phyloP scores from a whole-genome alignment of 768 basidiomycete genomes.

The Rhizopogon vesiculosus region DNA sequence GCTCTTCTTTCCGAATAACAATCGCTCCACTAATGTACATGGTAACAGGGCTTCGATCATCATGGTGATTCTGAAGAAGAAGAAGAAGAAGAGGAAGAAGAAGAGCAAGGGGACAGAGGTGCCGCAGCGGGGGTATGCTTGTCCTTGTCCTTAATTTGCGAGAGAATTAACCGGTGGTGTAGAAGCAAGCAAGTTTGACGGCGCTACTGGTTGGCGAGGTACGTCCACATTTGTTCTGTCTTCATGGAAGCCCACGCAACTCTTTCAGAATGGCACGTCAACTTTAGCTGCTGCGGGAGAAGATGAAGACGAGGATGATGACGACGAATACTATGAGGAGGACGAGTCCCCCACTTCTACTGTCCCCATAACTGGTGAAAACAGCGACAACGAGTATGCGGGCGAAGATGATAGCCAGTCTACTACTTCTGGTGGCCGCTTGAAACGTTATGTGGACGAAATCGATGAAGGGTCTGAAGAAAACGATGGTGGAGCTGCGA shows the following conservation, averaged over 20 bases:
- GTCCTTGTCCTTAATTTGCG: not conserved
- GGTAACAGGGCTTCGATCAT: conserved; percentile 2
- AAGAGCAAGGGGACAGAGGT: conserved; percentile 5
- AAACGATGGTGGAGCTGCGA: conserved; percentile 3
- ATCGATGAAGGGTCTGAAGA: conserved; percentile 8
- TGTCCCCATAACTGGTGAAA: conserved; percentile 23
- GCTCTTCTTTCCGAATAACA: not conserved
- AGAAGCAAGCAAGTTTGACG: conserved; percentile 16
- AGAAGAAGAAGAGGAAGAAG: conserved; percentile 18
- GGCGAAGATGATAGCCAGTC: conserved; percentile 4
- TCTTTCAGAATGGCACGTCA: conserved; percentile 10
- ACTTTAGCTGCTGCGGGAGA: not conserved
- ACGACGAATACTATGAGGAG: conserved; percentile 19
- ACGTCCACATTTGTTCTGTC: not conserved
- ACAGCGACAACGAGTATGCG: conserved; percentile 7
- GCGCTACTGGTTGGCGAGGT: conserved; percentile 19
- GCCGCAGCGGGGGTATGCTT: conserved; percentile 8
- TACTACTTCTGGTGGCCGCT: conserved; percentile 8
- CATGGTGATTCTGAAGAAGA: not conserved
- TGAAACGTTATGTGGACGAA: conserved; percentile 22
- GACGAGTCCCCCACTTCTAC: conserved; percentile 6
- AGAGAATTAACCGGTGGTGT: not conserved
- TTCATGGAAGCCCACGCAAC: not conserved
- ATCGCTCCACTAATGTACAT: not conserved
- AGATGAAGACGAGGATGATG: conserved; percentile 11